Conservation (phyloP, 768 basidiomycete species). For the Chalciporus piperatus region DNA sequence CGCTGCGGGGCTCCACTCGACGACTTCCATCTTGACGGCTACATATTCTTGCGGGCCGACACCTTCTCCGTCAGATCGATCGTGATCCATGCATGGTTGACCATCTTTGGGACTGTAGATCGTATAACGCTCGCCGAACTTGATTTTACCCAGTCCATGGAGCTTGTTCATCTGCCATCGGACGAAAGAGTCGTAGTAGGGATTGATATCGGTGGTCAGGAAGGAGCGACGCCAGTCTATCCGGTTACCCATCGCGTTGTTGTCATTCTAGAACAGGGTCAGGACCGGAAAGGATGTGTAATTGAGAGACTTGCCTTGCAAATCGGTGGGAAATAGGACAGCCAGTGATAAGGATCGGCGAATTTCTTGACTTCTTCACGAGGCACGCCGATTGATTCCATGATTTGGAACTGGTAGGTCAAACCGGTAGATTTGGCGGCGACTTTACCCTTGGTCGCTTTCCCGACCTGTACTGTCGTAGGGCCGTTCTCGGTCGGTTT, state of each 20-base stretch:
- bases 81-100: slow-evolving; percentile 99
- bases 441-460: slow-evolving; percentile 95
- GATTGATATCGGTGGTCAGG: slow-evolving; percentile 92
- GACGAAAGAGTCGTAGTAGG: slow-evolving; percentile 96
- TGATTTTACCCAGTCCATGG: slow-evolving; percentile 84
- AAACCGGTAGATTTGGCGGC: slow-evolving; percentile 90
- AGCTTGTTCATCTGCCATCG: slow-evolving; percentile 98
- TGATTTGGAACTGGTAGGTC: slow-evolving; percentile 98
- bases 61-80: slow-evolving; percentile 92
- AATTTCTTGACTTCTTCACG: slow-evolving; percentile 92
- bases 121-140: slow-evolving; percentile 97
- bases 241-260: slow-evolving; percentile 86
- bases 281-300: neutral
- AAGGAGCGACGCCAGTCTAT: slow-evolving; percentile 97
- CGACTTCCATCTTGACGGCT: slow-evolving; percentile 89
- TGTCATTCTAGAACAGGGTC: slow-evolving; percentile 49
- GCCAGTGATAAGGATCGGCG: slow-evolving; percentile 92
- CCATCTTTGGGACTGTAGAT: slow-evolving; percentile 99
- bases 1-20: slow-evolving; percentile 75
- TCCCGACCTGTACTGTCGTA: slow-evolving; percentile 53
- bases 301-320: slow-evolving; percentile 57
- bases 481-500: slow-evolving; percentile 41
- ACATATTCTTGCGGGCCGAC: slow-evolving; percentile 96
- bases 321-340: slow-evolving; percentile 94
- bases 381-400: slow-evolving; percentile 91